Evolutionary conservation across 1,284 basidiomycete genomes (phyloP), one percentile per base, ranked within the genome.

Genomic region (Cryptococcus floricola): DNA sequence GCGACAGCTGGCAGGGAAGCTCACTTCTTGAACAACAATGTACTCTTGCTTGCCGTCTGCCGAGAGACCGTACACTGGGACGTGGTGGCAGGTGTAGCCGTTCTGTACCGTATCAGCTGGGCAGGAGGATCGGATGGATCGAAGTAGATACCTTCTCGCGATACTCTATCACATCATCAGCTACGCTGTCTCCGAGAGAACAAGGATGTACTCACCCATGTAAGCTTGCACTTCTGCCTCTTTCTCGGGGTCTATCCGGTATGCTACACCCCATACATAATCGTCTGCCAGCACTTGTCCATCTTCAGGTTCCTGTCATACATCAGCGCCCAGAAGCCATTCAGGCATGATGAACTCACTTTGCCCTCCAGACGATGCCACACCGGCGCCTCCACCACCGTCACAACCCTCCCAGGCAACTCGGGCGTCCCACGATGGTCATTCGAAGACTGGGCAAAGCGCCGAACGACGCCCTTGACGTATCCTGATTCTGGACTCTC

Each of bases 351-450:
- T 1, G 18, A 23, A 51, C 69, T 64, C 53, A 70, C 71, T 9
- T 57, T 48, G 9, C 62, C 62, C n/a, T 63, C 61, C 2, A 74
- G 47, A 10, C 27, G 39, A 52, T 71, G 69, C 73, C 73, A 75
- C 13, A 71, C 73, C 18, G 54, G 53, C 3, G 70, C 70, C 48
- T 70, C 59, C 19, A 77, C 69, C 10, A 77, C 68, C 5, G 75
- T 77, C 7, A 74, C 70, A 0, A 77, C 75, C 27, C 74, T 56
- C 4, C 75, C 75, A 1, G 73, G 74, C 5, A 59, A 49, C 19
- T 64, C 63, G 9, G 70, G 71, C 25, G 69, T 72, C 41, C 75
- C 75, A 16, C 75, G 62, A 57, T 77, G 75, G 61, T 77, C 75
- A 13, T 71, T 69, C 3, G 71, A 73, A 9, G 71, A 74, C 52